Percentiles rank a stretch among this genome's conserved stretches.
Conservation (phyloP, 805 yeast genomes). For the Suhomyces emberorum region DNA sequence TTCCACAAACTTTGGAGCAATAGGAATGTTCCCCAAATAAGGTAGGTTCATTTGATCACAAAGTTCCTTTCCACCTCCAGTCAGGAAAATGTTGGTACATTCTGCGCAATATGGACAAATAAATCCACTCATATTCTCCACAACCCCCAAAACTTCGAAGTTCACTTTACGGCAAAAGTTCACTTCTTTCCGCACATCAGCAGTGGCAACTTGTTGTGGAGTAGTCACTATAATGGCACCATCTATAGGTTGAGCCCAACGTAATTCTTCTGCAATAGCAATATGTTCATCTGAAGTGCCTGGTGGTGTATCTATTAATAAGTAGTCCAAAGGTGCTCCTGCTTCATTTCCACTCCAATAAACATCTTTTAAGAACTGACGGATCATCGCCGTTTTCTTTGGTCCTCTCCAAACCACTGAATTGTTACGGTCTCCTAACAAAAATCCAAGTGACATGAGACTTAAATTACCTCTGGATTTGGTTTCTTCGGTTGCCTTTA, state of each 20-base stretch:
- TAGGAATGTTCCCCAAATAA: slow-evolving; percentile 85
- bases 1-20: slow-evolving; percentile 88
- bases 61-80: slow-evolving; percentile 83
- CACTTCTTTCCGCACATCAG: slow-evolving; percentile 92
- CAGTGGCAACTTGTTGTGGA: slow-evolving; percentile 89
- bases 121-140: slow-evolving; percentile 97
- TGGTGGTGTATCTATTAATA: slow-evolving; percentile 95
- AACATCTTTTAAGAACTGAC: slow-evolving; percentile 88
- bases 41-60: slow-evolving; percentile 61
- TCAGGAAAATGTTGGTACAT: slow-evolving; percentile 85
- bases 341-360: slow-evolving; percentile 68
- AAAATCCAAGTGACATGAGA: slow-evolving; percentile 85
- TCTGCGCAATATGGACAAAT: slow-evolving; percentile 93
- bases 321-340: slow-evolving; percentile 52
- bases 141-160: slow-evolving; percentile 74
- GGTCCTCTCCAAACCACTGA: slow-evolving; percentile 99
- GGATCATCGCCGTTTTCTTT: slow-evolving; percentile 94
- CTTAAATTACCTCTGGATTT: slow-evolving; percentile 40
- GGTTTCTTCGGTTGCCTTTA: slow-evolving; percentile 10
- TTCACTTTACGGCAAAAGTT: slow-evolving; percentile 87
- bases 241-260: slow-evolving; percentile 63
- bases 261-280: slow-evolving; percentile 88
- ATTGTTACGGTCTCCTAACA: slow-evolving; percentile 78
- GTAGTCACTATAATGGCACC: slow-evolving; percentile 96
- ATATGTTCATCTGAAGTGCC: slow-evolving; percentile 99